Evolutionary conservation across 306 rosid genomes (phyloP), one percentile per base, ranked within the genome.

Genomic region (Lagenaria siceraria): DNA sequence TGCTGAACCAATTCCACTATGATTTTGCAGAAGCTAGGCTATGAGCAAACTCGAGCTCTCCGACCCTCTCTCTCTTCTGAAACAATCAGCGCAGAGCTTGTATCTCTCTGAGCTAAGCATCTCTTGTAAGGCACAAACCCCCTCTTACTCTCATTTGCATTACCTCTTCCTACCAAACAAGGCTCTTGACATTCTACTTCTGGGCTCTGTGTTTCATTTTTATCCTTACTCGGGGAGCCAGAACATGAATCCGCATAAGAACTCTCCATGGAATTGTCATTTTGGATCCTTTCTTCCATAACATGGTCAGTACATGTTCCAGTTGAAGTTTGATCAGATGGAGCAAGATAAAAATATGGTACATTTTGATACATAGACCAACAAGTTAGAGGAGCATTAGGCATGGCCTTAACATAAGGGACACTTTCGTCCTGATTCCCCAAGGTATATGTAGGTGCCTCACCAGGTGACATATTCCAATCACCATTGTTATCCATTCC

Each of bases 71-170:
- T 85, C 70, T 89, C 95, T 69, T 88, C 90, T 8, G 86, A 42
- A 29, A 52, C 74, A 31, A 75, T 85, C 62, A 78, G 80, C 6
- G 88, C 77, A 10, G 96, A 87, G 85, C 59, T 78, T 22, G 82
- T 80, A 54, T 83, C 96, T 83, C 89, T 87, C 80, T 92, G 90
- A 73, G 95, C 80, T 66, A 92, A 74, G 82, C 96, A 92, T 80
- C 95, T 85, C 84, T 94, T 94, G 81, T 91, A 94, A 33, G 96
- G 95, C 59, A 86, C 90, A 79, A 94, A 92, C 31, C 98, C 98
- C 81, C 78, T 87, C 58, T 82, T 73, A 51, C 88, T 78, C 53
- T 85, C 86, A 81, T 80, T 70, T 78, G 83, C 76, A 12, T 70
- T 79, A 11, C 76, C 77, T 54, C 77, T 84, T 63, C 73, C 83